These are phyloP conservation scores for Pseudoperonospora humuli DNA, from an alignment of 352 stramenopile genomes.

Conservation along the genomic window DNA sequence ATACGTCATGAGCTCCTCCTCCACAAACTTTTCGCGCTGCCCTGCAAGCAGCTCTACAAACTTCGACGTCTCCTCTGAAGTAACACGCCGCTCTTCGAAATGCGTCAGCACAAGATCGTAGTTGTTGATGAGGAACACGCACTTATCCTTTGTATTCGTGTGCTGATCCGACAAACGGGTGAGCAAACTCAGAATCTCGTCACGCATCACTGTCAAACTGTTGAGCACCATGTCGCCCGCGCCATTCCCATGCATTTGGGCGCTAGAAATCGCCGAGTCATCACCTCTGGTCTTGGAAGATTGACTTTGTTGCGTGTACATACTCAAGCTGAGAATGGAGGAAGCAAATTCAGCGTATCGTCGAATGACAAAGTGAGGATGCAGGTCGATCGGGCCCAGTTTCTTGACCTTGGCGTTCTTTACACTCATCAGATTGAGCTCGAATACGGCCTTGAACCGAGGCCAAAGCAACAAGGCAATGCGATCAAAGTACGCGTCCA, in stretches of 20 bases:
- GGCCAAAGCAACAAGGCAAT: slow-evolving; percentile 95
- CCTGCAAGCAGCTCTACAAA: slow-evolving; percentile 91
- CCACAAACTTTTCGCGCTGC: slow-evolving; percentile 95
- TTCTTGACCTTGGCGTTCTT: slow-evolving; percentile 83
- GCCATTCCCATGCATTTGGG: slow-evolving; percentile 75
- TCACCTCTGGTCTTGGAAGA: slow-evolving; percentile 15
- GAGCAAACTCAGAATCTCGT: slow-evolving; percentile 75
- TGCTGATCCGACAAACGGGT: slow-evolving; percentile 89
- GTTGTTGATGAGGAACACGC: slow-evolving; percentile 98
- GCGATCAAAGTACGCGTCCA: slow-evolving; percentile 96
- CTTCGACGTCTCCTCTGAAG: slow-evolving; percentile 90
- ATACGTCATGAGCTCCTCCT: slow-evolving; percentile 90
- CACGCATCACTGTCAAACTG: slow-evolving; percentile 80
- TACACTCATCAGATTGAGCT: slow-evolving; percentile 91
- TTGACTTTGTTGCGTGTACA: slow-evolving; percentile 49
- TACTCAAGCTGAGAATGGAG: slow-evolving; percentile 90
- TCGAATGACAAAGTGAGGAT: slow-evolving; percentile 95
- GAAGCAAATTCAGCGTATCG: slow-evolving; percentile 96
- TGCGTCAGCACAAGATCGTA: slow-evolving; percentile 93
- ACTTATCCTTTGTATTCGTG: slow-evolving; percentile 88
- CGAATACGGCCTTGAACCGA: slow-evolving; percentile 94
- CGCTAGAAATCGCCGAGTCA: slow-evolving; percentile 40
- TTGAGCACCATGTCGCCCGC: slow-evolving; percentile 91
- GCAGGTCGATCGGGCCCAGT: slow-evolving; percentile 91
- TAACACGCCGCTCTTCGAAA: slow-evolving; percentile 92